Conservation (phyloP, 352 stramenopile species). For the Phytopythium vexans region DNA sequence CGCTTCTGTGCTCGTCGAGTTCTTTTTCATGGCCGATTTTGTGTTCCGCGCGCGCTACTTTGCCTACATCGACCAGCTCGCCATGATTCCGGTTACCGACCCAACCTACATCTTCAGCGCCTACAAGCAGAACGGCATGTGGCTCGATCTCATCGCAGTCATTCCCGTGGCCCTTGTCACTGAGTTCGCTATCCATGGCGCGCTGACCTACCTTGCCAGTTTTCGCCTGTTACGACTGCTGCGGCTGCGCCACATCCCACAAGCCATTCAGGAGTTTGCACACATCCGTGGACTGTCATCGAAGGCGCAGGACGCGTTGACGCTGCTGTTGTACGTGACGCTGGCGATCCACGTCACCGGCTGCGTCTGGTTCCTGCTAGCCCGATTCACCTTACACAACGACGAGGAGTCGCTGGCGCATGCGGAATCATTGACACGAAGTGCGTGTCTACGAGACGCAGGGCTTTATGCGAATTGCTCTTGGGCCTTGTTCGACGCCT, state of each 20-base stretch:
- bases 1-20: conserved; percentile 44
- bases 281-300: conserved; percentile 56
- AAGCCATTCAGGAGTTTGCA: conserved; percentile 51
- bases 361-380: conserved; percentile 77
- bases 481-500: conserved; percentile 67
- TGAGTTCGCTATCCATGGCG: conserved; percentile 37
- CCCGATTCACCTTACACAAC: conserved; percentile 44
- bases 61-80: conserved; percentile 62
- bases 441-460: conserved; percentile 41
- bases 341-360: conserved; percentile 56
- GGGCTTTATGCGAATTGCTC: conserved; percentile 61
- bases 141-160: conserved; percentile 52
- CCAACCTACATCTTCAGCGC: conserved; percentile 60
- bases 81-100: conserved; percentile 62
- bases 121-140: conserved; percentile 53
- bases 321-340: conserved; percentile 62
- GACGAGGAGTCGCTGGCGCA: conserved; percentile 21
- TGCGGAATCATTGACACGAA: conserved; percentile 26
- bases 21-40: conserved; percentile 58
- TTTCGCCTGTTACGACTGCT: conserved; percentile 48
- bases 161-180: conserved; percentile 50
- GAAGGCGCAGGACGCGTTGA: conserved; percentile 49
- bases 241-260: conserved; percentile 43
- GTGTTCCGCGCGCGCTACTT: conserved; percentile 50
- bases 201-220: conserved; percentile 37